These are phyloP conservation scores for Cephalotrichum gorgonifer DNA, from an alignment of 2,329 filamentous ascomycete genomes.

Conservation along the genomic window DNA sequence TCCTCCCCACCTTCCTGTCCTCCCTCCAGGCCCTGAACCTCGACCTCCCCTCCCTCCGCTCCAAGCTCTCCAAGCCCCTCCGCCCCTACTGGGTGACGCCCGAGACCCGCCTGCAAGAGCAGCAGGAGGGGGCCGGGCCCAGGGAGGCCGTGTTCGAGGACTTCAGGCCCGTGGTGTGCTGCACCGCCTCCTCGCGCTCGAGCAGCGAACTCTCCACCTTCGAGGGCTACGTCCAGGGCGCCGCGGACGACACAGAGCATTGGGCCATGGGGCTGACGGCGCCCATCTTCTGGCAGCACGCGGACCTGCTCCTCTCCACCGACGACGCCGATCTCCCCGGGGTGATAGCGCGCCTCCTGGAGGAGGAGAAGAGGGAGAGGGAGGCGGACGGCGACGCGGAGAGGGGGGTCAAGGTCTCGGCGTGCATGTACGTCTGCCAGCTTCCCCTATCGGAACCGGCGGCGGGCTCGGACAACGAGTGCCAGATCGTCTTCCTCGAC, in stretches of 20 bases:
- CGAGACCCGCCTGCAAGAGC: conserved; percentile 38
- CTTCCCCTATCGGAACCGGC: conserved; percentile 15
- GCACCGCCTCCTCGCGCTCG: conserved; percentile 67
- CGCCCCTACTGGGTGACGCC: conserved; percentile 73
- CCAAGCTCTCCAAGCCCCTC: conserved; percentile 58
- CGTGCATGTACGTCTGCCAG: conserved; percentile 24
- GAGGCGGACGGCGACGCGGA: conserved; percentile 7
- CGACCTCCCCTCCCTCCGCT: conserved; percentile 41
- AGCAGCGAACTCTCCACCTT: conserved; percentile 51
- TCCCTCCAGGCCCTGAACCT: conserved; percentile 47
- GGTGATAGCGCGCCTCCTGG: conserved; percentile 36
- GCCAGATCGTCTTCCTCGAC: conserved; percentile 28
- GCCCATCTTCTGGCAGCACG: conserved; percentile 67
- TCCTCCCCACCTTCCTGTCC: conserved; percentile 44
- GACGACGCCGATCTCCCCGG: conserved; percentile 53
- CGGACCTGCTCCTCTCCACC: conserved; percentile 46
- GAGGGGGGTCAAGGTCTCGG: conserved; percentile 18
- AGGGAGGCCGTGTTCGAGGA: conserved; percentile 33
- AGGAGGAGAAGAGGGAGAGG: conserved; percentile 11
- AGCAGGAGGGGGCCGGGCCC: conserved; percentile 8
- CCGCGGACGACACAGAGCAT: conserved; percentile 87
- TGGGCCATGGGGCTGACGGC: conserved; percentile 81
- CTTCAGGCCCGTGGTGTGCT: conserved; percentile 69
- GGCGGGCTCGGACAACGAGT: conserved; percentile 13
- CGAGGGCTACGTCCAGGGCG: conserved; percentile 80